Conservation (phyloP, 2,329 filamentous ascomycete genomes). For the Aspergillus ruber region DNA sequence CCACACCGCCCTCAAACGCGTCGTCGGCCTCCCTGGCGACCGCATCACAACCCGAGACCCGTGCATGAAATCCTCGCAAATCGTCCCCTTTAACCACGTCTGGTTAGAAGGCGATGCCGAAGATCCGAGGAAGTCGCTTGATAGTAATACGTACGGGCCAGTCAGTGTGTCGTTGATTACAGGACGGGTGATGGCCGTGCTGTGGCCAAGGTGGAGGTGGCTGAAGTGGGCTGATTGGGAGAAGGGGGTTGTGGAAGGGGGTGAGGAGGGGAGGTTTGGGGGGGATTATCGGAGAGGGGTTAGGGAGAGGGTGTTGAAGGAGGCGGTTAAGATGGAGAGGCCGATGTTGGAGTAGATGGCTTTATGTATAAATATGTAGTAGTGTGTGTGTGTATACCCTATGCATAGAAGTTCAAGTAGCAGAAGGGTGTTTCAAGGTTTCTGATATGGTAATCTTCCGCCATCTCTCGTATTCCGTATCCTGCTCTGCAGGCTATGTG, state of each 20-base stretch:
- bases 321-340: conserved; percentile 30
- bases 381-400: neutral
- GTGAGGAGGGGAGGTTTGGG: conserved; percentile 16
- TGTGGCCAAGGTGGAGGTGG: conserved; percentile 53
- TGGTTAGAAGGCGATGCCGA: conserved; percentile 90
- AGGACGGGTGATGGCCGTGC: conserved; percentile 64
- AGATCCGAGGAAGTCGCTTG: conserved; percentile 59
- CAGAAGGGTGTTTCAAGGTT: no score
- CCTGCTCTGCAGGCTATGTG: no score
- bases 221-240: conserved; percentile 35
- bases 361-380: conserved; percentile 3
- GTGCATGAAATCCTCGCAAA: conserved; percentile 47
- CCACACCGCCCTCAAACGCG: conserved; percentile 67
- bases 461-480: no score
- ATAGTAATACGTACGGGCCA: conserved; percentile 89
- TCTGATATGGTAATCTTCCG: neutral
- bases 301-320: conserved; percentile 30
- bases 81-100: conserved; percentile 75
- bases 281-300: conserved; percentile 28
- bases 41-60: conserved; percentile 60
- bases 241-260: conserved; percentile 18
- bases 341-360: conserved; percentile 17
- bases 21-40: conserved; percentile 77
- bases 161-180: conserved; percentile 68
- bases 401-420: no score